phyloP scores from a whole-genome alignment of 2,329 filamentous ascomycete genomes.

The Aspergillus puulaauensis region DNA sequence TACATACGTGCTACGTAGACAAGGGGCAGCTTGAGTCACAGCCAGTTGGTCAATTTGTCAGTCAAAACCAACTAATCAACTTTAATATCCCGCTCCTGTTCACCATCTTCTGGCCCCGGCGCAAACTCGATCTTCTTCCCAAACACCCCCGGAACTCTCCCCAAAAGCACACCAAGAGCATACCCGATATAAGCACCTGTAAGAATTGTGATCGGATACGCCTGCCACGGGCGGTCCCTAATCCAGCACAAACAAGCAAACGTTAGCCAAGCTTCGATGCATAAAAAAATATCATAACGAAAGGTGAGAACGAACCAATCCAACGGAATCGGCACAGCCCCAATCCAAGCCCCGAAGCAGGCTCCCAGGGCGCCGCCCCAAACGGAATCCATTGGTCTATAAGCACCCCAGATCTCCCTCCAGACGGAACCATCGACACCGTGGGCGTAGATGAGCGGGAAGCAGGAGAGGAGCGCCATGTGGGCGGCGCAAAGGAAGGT shows the following conservation, averaged over 20 bases:
- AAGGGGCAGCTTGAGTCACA: neutral
- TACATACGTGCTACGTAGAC: too few relatives aligned
- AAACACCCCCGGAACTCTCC: conserved; percentile 26
- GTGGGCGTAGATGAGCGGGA: conserved; percentile 82
- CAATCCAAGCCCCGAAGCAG: conserved; percentile 82
- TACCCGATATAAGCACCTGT: conserved; percentile 80
- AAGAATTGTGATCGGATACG: conserved; percentile 91
- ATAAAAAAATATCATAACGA: conserved; percentile 1
- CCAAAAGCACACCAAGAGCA: conserved; percentile 55
- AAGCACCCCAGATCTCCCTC: conserved; percentile 66
- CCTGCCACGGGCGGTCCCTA: conserved; percentile 95
- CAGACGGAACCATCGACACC: conserved; percentile 73
- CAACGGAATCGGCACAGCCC: conserved; percentile 89
- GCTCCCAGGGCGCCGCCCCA: conserved; percentile 81
- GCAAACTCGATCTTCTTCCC: conserved; percentile 37
- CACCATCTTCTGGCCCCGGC: conserved; percentile 14
- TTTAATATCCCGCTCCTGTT: neutral
- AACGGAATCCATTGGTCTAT: conserved; percentile 75
- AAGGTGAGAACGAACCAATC: conserved; percentile 65
- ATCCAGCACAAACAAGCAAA: neutral
- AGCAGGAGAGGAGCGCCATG: conserved; percentile 72
- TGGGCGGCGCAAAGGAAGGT: conserved; percentile 81
- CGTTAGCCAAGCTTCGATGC: neutral
- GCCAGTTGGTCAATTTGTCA: too few relatives aligned
- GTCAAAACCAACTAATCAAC: neutral